A percentile compares a stretch with the other conserved stretches of the same genome.
phyloP scores from a whole-genome alignment of 2,329 filamentous ascomycete species.

The Sodiomyces alkalinus region DNA sequence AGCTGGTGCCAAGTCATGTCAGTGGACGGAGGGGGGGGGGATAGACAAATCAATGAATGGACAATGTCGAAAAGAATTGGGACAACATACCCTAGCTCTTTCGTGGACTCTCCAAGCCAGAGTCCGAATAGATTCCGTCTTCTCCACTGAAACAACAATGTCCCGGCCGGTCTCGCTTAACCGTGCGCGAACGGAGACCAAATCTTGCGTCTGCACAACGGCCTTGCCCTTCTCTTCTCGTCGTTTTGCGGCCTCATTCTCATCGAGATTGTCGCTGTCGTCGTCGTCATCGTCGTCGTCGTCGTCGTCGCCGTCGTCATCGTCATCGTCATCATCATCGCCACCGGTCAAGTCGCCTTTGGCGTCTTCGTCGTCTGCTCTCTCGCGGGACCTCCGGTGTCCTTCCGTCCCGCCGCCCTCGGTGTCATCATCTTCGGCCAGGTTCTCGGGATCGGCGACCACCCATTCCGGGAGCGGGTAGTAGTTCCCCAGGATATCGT shows the following conservation, averaged over 20 bases:
- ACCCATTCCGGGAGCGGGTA: slow-evolving; percentile 56
- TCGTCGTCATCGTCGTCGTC: slow-evolving; percentile 24
- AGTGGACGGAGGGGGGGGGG: neutral
- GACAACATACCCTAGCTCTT: slow-evolving; percentile 48
- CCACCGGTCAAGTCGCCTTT: slow-evolving; percentile 11
- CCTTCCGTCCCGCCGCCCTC: no score
- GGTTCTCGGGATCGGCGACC: slow-evolving; percentile 48
- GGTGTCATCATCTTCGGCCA: slow-evolving; percentile 31
- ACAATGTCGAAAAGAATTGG: no score
- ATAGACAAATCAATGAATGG: neutral
- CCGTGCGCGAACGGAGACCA: slow-evolving; percentile 42
- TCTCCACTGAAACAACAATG: slow-evolving; percentile 39
- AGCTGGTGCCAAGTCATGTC: slow-evolving; percentile 28
- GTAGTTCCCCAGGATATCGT: slow-evolving; percentile 54
- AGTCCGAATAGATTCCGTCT: slow-evolving; percentile 47
- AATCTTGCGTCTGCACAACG: slow-evolving; percentile 34
- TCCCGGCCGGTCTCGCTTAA: slow-evolving; percentile 55
- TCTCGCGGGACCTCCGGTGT: no score
- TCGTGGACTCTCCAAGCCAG: slow-evolving; percentile 48
- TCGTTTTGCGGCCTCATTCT: slow-evolving; percentile 21
- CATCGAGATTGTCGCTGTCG: slow-evolving; percentile 13
- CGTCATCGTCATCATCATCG: slow-evolving; percentile 13
- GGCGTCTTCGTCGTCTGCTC: slow-evolving; percentile 24
- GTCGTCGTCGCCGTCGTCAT: slow-evolving; percentile 14
- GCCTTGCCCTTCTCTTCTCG: slow-evolving; percentile 47